Percentiles rank a stretch among this genome's conserved stretches.
Conservation (phyloP, 164 flowering plant species). For the Santalum album region DNA sequence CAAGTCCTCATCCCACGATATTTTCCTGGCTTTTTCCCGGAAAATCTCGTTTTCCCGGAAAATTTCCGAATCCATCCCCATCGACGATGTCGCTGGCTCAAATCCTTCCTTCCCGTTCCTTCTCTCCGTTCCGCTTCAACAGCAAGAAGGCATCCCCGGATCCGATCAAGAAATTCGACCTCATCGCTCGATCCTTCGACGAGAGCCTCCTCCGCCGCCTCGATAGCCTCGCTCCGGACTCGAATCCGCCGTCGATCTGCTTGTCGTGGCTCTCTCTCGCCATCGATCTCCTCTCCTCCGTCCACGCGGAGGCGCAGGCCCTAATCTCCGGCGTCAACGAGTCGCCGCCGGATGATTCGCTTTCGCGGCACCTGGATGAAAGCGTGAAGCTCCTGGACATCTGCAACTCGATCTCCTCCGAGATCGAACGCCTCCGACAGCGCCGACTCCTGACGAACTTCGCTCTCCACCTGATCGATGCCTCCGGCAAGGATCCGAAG, state of each 20-base stretch:
- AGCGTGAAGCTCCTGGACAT: slow-evolving; percentile 24
- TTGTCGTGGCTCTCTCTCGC: slow-evolving; percentile 24
- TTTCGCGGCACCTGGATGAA: slow-evolving; percentile 17
- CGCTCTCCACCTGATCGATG: slow-evolving; percentile 13
- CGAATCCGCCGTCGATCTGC: slow-evolving; percentile 10
- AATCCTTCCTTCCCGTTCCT: not conserved
- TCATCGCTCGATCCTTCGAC: slow-evolving; percentile 17
- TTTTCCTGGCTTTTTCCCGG: too few species aligned
- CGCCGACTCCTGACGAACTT: slow-evolving; percentile 18
- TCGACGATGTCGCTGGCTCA: slow-evolving; percentile 14
- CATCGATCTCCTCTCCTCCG: slow-evolving; percentile 19
- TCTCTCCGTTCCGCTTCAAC: slow-evolving; percentile 7
- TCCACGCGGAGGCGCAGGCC: slow-evolving; percentile 21
- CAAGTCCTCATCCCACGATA: too few species aligned
- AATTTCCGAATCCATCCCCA: too few species aligned
- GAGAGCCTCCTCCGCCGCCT: slow-evolving; percentile 22
- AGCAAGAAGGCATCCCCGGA: slow-evolving; percentile 10
- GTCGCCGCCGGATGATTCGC: slow-evolving; percentile 3
- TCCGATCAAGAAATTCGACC: slow-evolving; percentile 14
- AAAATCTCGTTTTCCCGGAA: too few species aligned
- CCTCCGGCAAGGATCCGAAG: not conserved
- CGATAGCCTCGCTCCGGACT: slow-evolving; percentile 1
- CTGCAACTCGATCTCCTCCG: slow-evolving; percentile 25
- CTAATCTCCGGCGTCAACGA: slow-evolving; percentile 7
- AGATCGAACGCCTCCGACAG: slow-evolving; percentile 24